Conservation (phyloP, 768 basidiomycete species). For the Boletus pseudopeckii region DNA sequence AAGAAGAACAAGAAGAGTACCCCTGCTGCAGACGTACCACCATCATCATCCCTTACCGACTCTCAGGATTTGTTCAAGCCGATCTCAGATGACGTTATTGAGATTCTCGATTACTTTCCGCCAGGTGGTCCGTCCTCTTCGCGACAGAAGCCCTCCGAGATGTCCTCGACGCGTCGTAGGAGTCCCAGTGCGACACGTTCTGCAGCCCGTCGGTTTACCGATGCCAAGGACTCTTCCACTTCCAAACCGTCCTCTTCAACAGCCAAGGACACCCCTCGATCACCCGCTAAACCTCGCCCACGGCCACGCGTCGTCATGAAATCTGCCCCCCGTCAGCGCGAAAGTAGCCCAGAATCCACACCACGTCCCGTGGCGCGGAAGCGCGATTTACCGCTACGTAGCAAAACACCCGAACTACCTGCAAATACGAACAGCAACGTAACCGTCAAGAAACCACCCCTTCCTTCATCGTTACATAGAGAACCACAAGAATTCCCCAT, state of each 20-base stretch:
- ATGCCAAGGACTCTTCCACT: conserved; percentile 1
- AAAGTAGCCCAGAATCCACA: conserved; percentile 18
- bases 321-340: not conserved
- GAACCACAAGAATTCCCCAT: conserved; percentile 27
- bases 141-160: no score
- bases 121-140: not conserved
- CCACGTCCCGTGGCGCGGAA: conserved; percentile 8
- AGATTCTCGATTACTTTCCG: not conserved
- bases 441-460: conserved; percentile 5
- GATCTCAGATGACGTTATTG: conserved; percentile 19
- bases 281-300: conserved; percentile 9
- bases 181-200: not conserved
- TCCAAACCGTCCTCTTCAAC: not conserved
- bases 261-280: not conserved
- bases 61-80: conserved; percentile 25
- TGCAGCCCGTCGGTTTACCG: not conserved
- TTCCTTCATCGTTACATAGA: conserved; percentile 2
- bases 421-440: not conserved
- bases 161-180: not conserved
- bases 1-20: conserved; percentile 31
- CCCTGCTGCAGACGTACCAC: conserved; percentile 9
- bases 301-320: conserved; percentile 9
- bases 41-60: conserved; percentile 18
- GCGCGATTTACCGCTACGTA: conserved; percentile 1
- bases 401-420: conserved; percentile 6